Conservation (phyloP, 768 basidiomycete species). For the Trametes meyenii region DNA sequence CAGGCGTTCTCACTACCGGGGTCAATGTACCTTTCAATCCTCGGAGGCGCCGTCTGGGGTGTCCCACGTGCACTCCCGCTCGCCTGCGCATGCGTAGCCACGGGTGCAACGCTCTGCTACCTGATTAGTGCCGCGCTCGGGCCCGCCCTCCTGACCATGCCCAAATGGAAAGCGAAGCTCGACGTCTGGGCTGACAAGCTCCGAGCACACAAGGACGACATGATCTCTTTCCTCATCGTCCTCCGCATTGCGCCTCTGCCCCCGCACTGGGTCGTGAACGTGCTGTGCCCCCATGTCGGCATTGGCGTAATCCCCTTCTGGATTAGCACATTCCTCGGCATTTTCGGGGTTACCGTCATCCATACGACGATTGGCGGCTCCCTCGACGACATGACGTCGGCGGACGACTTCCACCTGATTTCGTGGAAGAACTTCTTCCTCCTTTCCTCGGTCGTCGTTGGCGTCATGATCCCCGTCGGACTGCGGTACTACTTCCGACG, state of each 20-base stretch:
- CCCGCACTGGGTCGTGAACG: constrained; percentile 96
- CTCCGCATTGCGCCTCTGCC: constrained; percentile 92
- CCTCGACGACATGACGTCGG: constrained; percentile 92
- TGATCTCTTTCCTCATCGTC: constrained; percentile 93
- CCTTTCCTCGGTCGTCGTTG: constrained; percentile 81
- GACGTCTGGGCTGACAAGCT: constrained; percentile 85
- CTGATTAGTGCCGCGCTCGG: constrained; percentile 90
- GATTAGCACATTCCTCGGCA: constrained; percentile 87
- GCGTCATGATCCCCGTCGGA: constrained; percentile 93
- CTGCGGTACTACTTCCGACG: constrained; percentile 80
- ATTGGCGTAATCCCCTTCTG: constrained; percentile 87
- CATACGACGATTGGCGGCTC: constrained; percentile 94
- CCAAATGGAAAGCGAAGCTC: constrained; percentile 80
- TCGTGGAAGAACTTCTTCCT: constrained; percentile 91
- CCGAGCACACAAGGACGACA: constrained; percentile 74
- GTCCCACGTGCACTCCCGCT: constrained; percentile 83
- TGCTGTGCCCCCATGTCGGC: constrained; percentile 90
- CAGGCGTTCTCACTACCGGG: constrained; percentile 97
- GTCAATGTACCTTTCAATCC: constrained; percentile 97
- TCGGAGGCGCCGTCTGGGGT: constrained; percentile 96
- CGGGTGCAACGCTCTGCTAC: constrained; percentile 91
- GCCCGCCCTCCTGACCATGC: constrained; percentile 85
- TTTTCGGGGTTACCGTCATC: constrained; percentile 89
- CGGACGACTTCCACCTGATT: constrained; percentile 91
- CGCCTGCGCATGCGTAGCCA: constrained; percentile 90